These are phyloP conservation scores for Calonectria naviculata DNA, from an alignment of 2,329 filamentous ascomycete genomes.

Conservation along the genomic window DNA sequence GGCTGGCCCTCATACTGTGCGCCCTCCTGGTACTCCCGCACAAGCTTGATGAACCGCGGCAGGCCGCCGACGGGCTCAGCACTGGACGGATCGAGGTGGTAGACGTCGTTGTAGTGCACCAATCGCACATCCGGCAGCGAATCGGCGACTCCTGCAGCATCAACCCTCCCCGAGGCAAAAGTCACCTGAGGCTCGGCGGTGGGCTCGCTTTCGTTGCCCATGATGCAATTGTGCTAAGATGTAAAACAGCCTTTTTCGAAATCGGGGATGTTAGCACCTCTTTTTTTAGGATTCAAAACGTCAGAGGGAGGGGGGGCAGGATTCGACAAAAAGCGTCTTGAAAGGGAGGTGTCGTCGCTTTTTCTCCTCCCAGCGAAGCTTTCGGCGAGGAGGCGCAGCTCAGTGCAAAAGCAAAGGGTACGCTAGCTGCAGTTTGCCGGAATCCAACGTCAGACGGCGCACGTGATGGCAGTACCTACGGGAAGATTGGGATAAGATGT, in stretches of 20 bases:
- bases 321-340: background rate
- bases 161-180: slow-evolving; percentile 38
- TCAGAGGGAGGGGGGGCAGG: background rate
- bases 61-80: slow-evolving; percentile 87
- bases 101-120: slow-evolving; percentile 94
- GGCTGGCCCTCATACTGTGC: slow-evolving; percentile 71
- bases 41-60: slow-evolving; percentile 81
- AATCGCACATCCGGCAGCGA: slow-evolving; percentile 77
- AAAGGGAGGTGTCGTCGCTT: background rate
- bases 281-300: background rate
- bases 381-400: slow-evolving; percentile 21
- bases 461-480: slow-evolving; percentile 14
- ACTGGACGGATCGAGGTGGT: slow-evolving; percentile 82
- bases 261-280: background rate
- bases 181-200: slow-evolving; percentile 43
- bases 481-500: background rate
- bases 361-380: slow-evolving; percentile 1
- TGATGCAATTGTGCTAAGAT: slow-evolving; percentile 5
- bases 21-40: slow-evolving; percentile 78
- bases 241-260: background rate
- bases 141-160: slow-evolving; percentile 25
- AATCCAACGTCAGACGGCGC: slow-evolving; percentile 24
- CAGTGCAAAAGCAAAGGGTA: background rate
- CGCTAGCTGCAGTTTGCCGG: slow-evolving; percentile 19
- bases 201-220: slow-evolving; percentile 33